Evolutionary conservation across 805 yeast genomes (phyloP), one percentile per base, ranked within the genome.

Genomic region (Metschnikowia orientalis): DNA sequence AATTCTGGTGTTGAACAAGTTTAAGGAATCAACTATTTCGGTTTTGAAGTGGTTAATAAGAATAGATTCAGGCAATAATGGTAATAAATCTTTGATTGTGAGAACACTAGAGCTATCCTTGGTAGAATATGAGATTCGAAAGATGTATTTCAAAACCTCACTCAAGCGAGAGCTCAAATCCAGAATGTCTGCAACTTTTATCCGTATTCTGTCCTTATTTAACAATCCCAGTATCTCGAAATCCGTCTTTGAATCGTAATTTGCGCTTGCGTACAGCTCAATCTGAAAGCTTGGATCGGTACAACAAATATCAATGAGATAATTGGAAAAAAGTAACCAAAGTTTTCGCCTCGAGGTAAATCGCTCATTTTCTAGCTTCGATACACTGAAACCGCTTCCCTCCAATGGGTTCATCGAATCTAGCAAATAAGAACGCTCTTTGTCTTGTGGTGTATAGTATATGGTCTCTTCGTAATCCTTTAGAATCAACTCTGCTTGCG

Each of bases 31-130:
- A 19, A 89, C 85, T 26, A 92, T 75, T 45, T 88, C 95, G 28
- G 82, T 84, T 44, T 87, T 86, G 49, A 92, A 75, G 39, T 82
- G 79, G 43, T 85, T 92, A 30, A 92, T 79, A 17, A 85, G 77
- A 0, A 84, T 73, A 37, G 84, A 77, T 45, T 87, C 89, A 0
- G 97, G 95, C 43, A 92, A 80, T 19, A 86, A 61, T 2, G 94
- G 94, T 31, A 92, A 59, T 24, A 92, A 51, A 48, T 92, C 97
- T 41, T 84, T 88, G 26, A 92, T 78, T 3, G 79, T 72, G 13
- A 84, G 53, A 9, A 73, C 48, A 21, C 53, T 55, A 3, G 47
- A 34, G 13, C 44, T 50, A 8, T 45, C 43, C 18, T 53, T 48
- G 16, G 38, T 41, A 7, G 51, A 33, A 33, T 50, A 51, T 1